Percentiles rank a stretch among this genome's conserved stretches.
Conservation (phyloP, 805 yeast genomes). For the Kazachstania kunashirensis region DNA sequence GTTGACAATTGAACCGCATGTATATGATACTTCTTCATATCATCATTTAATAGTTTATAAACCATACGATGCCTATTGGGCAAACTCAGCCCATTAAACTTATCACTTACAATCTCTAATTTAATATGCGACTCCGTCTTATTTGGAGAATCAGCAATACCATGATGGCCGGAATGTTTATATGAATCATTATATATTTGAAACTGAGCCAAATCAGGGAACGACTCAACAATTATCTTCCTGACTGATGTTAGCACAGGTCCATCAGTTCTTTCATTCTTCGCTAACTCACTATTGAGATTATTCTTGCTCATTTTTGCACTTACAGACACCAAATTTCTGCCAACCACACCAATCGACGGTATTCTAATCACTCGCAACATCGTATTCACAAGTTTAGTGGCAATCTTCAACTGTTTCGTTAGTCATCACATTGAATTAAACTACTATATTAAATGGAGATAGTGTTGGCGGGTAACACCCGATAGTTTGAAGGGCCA, state of each 20-base stretch:
- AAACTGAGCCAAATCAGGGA: conserved; percentile 19
- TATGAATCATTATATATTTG: conserved; percentile 70
- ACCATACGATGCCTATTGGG: conserved; percentile 75
- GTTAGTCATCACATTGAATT: too few relatives aligned
- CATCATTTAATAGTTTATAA: conserved; percentile 60
- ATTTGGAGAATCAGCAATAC: conserved; percentile 65
- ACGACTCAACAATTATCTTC: background rate
- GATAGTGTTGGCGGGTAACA: too few relatives aligned
- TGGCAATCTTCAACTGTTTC: too few relatives aligned
- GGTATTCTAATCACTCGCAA: too few relatives aligned
- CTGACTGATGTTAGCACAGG: conserved; percentile 7
- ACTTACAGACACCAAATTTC: too few relatives aligned
- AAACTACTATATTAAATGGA: too few relatives aligned
- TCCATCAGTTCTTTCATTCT: conserved; percentile 8
- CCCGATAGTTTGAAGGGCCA: too few relatives aligned
- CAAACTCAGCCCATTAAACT: conserved; percentile 51
- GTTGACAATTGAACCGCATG: conserved; percentile 86
- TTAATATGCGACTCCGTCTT: conserved; percentile 75
- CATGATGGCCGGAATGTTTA: conserved; percentile 81
- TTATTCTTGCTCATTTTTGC: too few relatives aligned
- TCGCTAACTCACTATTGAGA: background rate
- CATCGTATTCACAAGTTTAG: too few relatives aligned
- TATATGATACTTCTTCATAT: conserved; percentile 56
- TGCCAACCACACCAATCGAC: too few relatives aligned
- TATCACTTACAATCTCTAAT: conserved; percentile 59